Evolutionary conservation across 2,329 filamentous ascomycete species (phyloP).

Genomic region (Hymenoscyphus fraxineus): DNA sequence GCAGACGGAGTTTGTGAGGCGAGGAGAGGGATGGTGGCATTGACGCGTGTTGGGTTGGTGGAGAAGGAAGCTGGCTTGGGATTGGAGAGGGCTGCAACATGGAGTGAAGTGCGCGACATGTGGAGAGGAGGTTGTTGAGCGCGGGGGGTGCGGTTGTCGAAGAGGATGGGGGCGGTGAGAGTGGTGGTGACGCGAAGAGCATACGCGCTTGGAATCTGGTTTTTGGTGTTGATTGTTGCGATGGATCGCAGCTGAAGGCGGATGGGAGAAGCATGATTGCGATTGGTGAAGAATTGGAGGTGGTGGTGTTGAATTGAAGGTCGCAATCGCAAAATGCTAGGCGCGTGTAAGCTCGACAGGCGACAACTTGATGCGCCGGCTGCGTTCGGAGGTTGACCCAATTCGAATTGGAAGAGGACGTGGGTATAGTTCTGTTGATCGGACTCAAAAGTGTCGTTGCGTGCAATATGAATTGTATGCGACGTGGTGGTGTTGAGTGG

Average conservation of each 20-base stretch:
- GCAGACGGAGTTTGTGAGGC: conserved; percentile 52
- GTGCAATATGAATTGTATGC: conserved; percentile 9
- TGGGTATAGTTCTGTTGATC: background rate
- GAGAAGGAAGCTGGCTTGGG: conserved; percentile 48
- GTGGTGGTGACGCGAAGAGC: conserved; percentile 56
- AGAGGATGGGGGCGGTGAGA: conserved; percentile 46
- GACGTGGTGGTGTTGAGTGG: conserved; percentile 16
- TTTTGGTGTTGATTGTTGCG: conserved; percentile 40
- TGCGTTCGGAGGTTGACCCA: conserved; percentile 17
- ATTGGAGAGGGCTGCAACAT: conserved; percentile 46
- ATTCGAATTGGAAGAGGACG: background rate
- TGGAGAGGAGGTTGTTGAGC: conserved; percentile 53
- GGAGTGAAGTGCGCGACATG: conserved; percentile 59
- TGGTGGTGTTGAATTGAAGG: conserved; percentile 7
- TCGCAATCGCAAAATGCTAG: conserved; percentile 14
- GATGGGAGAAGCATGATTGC: conserved; percentile 56
- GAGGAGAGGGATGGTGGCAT: conserved; percentile 19
- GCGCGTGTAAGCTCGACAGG: conserved; percentile 5
- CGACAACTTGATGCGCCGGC: conserved; percentile 24
- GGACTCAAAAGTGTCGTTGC: conserved; percentile 15
- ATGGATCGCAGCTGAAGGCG: conserved; percentile 51
- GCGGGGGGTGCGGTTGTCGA: conserved; percentile 43
- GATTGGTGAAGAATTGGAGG: conserved; percentile 1
- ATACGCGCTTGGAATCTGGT: conserved; percentile 37
- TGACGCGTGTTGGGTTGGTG: conserved; percentile 43